Evolutionary conservation across 2,329 filamentous ascomycete genomes (phyloP).

Genomic region (Claviceps cyperi): DNA sequence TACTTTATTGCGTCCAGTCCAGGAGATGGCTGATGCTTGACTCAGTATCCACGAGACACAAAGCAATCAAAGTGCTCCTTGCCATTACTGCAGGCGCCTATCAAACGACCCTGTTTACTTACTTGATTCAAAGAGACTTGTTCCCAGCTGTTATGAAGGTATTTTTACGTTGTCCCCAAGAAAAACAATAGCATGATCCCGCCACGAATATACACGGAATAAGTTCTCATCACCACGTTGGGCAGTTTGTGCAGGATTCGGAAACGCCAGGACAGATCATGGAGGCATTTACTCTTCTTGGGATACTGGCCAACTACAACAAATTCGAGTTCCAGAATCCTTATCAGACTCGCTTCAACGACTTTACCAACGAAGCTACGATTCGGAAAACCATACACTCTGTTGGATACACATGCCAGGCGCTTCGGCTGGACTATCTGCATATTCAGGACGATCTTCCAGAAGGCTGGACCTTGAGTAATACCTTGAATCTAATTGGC

Average conservation of each 20-base stretch:
- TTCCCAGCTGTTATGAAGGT: constrained; percentile 95
- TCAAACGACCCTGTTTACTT: constrained; percentile 84
- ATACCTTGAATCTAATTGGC: constrained; percentile 71
- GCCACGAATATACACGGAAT: too few relatives aligned
- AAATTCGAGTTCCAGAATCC: constrained; percentile 98
- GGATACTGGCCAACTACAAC: constrained; percentile 91
- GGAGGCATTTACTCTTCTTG: constrained; percentile 68
- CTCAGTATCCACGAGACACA: constrained; percentile 58
- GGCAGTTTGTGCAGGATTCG: constrained; percentile 66
- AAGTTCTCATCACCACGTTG: background rate
- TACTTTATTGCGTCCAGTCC: background rate
- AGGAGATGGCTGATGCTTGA: background rate
- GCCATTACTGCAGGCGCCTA: constrained; percentile 87
- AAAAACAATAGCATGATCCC: background rate
- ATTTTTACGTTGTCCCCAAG: constrained; percentile 11
- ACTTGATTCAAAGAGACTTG: constrained; percentile 86
- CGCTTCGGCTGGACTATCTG: constrained; percentile 61
- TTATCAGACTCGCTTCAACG: constrained; percentile 78
- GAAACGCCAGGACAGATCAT: constrained; percentile 49
- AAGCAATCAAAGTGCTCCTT: constrained; percentile 68
- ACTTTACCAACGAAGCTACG: constrained; percentile 84
- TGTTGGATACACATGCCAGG: constrained; percentile 57
- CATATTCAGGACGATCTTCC: constrained; percentile 80
- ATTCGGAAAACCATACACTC: constrained; percentile 71
- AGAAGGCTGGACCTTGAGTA: constrained; percentile 74